Percentiles rank a stretch among this genome's conserved stretches.
Conservation (phyloP, 2,329 filamentous ascomycete genomes). For the Boeremia exigua region DNA sequence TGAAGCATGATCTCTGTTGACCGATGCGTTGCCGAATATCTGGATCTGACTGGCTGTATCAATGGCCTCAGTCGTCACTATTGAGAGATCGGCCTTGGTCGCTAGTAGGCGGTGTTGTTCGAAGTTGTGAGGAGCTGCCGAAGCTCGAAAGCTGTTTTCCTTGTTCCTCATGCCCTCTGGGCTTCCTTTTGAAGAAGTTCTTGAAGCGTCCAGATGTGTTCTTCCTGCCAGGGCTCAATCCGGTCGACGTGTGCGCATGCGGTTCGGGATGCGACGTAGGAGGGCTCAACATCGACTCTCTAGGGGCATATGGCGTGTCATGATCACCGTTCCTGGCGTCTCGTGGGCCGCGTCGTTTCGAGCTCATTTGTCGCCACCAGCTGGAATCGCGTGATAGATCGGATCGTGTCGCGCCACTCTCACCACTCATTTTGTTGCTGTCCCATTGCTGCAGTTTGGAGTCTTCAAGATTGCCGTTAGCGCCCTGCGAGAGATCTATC, state of each 20-base stretch:
- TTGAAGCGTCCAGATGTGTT: slow-evolving; percentile 44
- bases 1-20: not conserved
- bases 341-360: slow-evolving; percentile 32
- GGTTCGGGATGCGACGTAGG: slow-evolving; percentile 24
- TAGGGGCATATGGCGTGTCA: slow-evolving; percentile 31
- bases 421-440: slow-evolving; percentile 38
- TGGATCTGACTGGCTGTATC: not conserved
- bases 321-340: slow-evolving; percentile 40
- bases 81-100: slow-evolving; percentile 43
- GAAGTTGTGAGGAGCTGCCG: slow-evolving; percentile 43
- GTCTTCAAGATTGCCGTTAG: slow-evolving; percentile 43
- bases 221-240: slow-evolving; percentile 33
- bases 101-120: slow-evolving; percentile 43
- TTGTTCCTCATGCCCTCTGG: slow-evolving; percentile 34
- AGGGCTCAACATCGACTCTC: slow-evolving; percentile 34
- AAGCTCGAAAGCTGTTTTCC: slow-evolving; percentile 45
- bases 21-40: not conserved
- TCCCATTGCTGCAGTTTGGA: slow-evolving; percentile 43
- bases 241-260: slow-evolving; percentile 20
- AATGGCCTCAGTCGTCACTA: slow-evolving; percentile 41
- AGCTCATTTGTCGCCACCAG: slow-evolving; percentile 47
- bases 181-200: slow-evolving; percentile 46
- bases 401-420: slow-evolving; percentile 37
- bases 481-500: slow-evolving; percentile 38
- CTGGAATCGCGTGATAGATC: slow-evolving; percentile 40